Percentiles rank a stretch among this genome's conserved stretches.
Conservation (phyloP, 208 protist genomes). For the Leishmania guyanensis region DNA sequence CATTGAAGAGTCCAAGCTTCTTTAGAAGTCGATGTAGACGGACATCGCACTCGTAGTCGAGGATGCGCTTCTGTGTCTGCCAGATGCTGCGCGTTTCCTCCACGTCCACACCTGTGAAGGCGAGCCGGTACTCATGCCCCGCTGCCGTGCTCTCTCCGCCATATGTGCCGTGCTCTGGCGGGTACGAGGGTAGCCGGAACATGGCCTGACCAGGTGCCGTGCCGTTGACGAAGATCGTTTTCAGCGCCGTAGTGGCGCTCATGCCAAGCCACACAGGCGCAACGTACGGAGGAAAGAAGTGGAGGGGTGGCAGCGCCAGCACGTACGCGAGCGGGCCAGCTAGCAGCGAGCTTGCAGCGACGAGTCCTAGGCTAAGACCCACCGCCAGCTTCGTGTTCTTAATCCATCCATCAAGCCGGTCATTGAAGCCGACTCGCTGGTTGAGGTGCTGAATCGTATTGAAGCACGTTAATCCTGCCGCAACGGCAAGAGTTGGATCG, state of each 20-base stretch:
- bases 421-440: constrained; percentile 72
- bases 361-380: constrained; percentile 19
- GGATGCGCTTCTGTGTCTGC: constrained; percentile 70
- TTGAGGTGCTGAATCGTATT: constrained; percentile 56
- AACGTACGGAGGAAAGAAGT: constrained; percentile 71
- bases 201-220: constrained; percentile 60
- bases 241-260: constrained; percentile 37
- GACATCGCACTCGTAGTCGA: constrained; percentile 90
- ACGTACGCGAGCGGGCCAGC: constrained; percentile 19
- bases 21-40: constrained; percentile 66
- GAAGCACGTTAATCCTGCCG: constrained; percentile 54
- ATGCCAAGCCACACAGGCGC: constrained; percentile 85
- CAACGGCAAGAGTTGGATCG: constrained; percentile 65
- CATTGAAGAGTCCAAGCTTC: constrained; percentile 58
- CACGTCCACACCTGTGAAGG: constrained; percentile 67
- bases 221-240: constrained; percentile 58
- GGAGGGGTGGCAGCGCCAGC: constrained; percentile 10
- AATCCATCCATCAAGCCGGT: constrained; percentile 60
- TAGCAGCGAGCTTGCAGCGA: constrained; percentile 29
- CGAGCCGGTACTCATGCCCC: constrained; percentile 74
- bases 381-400: constrained; percentile 22
- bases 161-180: constrained; percentile 69
- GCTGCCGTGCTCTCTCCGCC: constrained; percentile 62
- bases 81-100: constrained; percentile 76
- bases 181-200: constrained; percentile 50